Percentiles rank a stretch among this genome's conserved stretches.
Conservation (phyloP, 805 yeast genomes). For the Candida ipomoeae region DNA sequence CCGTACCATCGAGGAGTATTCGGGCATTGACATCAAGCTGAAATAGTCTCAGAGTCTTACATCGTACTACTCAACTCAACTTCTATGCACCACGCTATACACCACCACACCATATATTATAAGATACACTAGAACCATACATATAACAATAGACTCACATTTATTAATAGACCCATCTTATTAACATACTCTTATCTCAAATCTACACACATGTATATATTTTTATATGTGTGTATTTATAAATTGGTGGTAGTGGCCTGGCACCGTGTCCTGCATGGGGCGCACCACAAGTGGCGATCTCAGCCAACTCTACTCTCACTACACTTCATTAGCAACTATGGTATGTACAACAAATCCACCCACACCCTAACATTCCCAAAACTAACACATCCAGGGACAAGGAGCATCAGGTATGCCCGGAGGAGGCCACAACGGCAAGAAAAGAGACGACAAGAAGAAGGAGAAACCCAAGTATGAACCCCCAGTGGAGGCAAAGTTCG, state of each 20-base stretch:
- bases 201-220: too few relatives aligned
- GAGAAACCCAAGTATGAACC: constrained; percentile 98
- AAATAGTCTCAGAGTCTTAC: constrained; percentile 1
- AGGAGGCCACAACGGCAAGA: constrained; percentile 40
- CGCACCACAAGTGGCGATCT: constrained; percentile 16
- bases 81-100: too few relatives aligned
- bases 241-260: background rate
- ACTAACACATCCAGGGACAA: constrained; percentile 42
- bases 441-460: constrained; percentile 60
- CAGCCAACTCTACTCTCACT: constrained; percentile 4
- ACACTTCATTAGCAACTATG: constrained; percentile 8
- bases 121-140: too few relatives aligned
- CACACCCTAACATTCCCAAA: background rate
- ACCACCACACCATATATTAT: too few relatives aligned
- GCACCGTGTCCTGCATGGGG: background rate
- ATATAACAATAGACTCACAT: too few relatives aligned
- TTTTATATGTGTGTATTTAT: too few relatives aligned
- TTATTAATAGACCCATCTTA: too few relatives aligned
- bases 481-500: constrained; percentile 91
- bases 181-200: too few relatives aligned
- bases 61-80: too few relatives aligned
- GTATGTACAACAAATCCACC: constrained; percentile 5
- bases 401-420: constrained; percentile 54
- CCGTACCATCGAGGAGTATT: constrained; percentile 24
- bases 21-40: constrained; percentile 24